Base-by-base conservation (phyloP, 2,329 filamentous ascomycete genomes). In the Tolypocladium nubicola region DNA sequence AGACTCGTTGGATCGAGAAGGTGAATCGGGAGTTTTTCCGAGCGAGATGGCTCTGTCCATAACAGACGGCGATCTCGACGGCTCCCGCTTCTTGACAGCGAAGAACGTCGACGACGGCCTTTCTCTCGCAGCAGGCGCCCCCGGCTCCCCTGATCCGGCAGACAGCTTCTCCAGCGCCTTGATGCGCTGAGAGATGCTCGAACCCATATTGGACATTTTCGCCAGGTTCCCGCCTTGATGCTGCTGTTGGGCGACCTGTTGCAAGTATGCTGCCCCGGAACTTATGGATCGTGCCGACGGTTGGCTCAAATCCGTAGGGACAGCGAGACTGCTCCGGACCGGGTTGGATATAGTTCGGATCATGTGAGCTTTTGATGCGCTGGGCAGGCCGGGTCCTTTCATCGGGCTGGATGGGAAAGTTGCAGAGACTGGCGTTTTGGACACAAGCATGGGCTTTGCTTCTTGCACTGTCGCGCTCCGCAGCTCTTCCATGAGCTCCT, bases 121-220 rank as follows among this genome's bases (percentile, higher is more conserved):
- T 39, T 76, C 75, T 35, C 68, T 63, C 55, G 53, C 56, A 1
- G 63, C 56, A 3, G 61, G 40, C 11, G 61, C 58, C 41, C 61
- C 63, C 5, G 61, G 39, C 3, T 72, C 71, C 5, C 60, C 65
- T 11, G 63, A 60, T 57, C 68, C 61, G 11, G 79, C 73, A 59
- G 86, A 80, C 62, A 94, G 80, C 70, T 90, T 92, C 68, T 96
- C 89, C 56, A 99, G 77, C 8, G 92, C 91, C 71, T 96, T 95
- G 70, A 97, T 97, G 47, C 94, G 87, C 70, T 93, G 90, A 3
- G 93, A 95, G 60, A 99, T 97, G 63, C 90, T 91, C 10, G 89
- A 91, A 9, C 90, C 92, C 30, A 97, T 82, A 65, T 89, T 94
- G 62, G 86, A 80, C 69, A 92, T 95, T 57, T 68, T 71, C 52